A percentile compares a stretch with the other conserved stretches of the same genome.
phyloP scores from a whole-genome alignment of 768 basidiomycete species.

The Hericium rajendrae region DNA sequence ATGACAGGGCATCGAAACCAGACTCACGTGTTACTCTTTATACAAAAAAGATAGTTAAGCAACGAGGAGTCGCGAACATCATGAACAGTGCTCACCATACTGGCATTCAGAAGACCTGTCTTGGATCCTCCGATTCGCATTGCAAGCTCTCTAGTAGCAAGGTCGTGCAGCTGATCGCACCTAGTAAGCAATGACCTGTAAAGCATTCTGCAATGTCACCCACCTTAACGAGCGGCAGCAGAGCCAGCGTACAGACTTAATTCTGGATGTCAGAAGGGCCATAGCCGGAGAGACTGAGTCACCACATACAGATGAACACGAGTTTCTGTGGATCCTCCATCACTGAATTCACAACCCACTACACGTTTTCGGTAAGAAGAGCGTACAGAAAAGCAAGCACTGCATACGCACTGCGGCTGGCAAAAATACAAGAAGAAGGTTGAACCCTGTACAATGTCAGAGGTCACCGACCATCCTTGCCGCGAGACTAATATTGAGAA shows the following conservation, averaged over 20 bases:
- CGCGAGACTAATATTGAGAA: neutral
- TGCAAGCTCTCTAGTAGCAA: conserved; percentile 65
- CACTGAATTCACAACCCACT: conserved; percentile 51
- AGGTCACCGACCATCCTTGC: too few species aligned
- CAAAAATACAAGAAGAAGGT: conserved; percentile 53
- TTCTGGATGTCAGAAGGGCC: neutral
- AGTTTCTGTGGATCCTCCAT: conserved; percentile 40
- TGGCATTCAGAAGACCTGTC: conserved; percentile 74
- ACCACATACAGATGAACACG: conserved; percentile 54
- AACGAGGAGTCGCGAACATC: neutral
- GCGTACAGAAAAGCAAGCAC: neutral
- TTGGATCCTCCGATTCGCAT: conserved; percentile 67
- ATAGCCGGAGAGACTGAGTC: neutral
- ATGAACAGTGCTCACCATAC: conserved; percentile 41
- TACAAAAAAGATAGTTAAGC: conserved; percentile 19
- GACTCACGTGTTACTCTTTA: conserved; percentile 59
- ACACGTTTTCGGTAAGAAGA: neutral
- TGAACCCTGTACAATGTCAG: conserved; percentile 43
- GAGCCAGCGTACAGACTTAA: conserved; percentile 54
- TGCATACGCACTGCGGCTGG: conserved; percentile 50
- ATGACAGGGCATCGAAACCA: neutral
- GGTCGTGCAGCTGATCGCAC: conserved; percentile 54
- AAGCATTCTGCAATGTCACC: neutral
- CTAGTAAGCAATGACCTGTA: neutral
- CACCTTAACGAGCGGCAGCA: conserved; percentile 75